Evolutionary conservation across 2,329 filamentous ascomycete species (phyloP), one percentile per base, ranked within the genome.

Genomic region (Fusarium proliferatum): DNA sequence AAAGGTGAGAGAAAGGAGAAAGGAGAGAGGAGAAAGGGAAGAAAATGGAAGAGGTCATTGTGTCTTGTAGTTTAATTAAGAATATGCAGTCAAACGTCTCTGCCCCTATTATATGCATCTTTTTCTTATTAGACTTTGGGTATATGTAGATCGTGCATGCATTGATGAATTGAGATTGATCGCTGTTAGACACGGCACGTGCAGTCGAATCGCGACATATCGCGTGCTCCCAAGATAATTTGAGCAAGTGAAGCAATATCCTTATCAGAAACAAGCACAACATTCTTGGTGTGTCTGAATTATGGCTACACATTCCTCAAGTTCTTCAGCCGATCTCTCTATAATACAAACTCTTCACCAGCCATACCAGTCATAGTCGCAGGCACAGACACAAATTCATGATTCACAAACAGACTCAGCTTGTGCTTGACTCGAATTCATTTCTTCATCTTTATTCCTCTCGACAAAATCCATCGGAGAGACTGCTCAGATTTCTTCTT

Each of bases 401-500:
- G 28, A 51, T 51, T 62, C 38, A 51, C 16, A 15, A 52, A n/a
- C 26, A 19, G 26, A n/a, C 34, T 28, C 38, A 61, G 23, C 30
- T 41, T 43, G 46, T 28, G 39, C 28, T 13, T 48, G 11, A 39
- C 36, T 61, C 23, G 30, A 46, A 56, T 69, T 76, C 55, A 60
- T 64, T 69, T 63, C 53, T 52, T 71, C 11, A 43, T 73, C 67
- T 67, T 71, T 65, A 62, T 73, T 73, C 59, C 41, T 62, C 70
- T 67, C 57, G 41, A 57, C 21, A 46, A 43, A 61, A 36, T 43
- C 42, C 21, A 61, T 63, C 59, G 28, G 28, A 36, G 62, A 73
- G 67, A 52, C 73, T 73, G 68, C 75, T 69, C 70, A 74, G 46
- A 36, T 66, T 69, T 67, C 64, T 72, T n/a, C 13, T 21, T 28